phyloP scores from a whole-genome alignment of 495 filamentous ascomycete species.

The Pseudomonodictys pantanalensis region DNA sequence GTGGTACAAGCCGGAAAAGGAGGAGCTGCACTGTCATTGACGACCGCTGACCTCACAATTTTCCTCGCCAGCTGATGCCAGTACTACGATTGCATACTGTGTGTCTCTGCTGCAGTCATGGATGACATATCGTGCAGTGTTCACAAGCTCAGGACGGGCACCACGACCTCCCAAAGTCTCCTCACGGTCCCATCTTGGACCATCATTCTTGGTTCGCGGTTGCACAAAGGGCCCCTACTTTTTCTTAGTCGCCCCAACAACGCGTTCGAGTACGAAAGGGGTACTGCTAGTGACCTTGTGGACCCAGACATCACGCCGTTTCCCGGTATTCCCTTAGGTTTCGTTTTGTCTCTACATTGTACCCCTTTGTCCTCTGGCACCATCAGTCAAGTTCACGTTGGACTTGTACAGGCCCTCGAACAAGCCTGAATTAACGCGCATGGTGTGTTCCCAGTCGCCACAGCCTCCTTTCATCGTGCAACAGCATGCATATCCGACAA shows the following conservation, averaged over 20 bases:
- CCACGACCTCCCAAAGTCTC: constrained; percentile 3
- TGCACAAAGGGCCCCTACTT: not conserved
- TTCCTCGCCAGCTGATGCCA: not conserved
- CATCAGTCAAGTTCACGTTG: constrained; percentile 3
- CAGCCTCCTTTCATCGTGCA: constrained; percentile 16
- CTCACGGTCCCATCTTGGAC: not conserved
- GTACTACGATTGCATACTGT: constrained; percentile 14
- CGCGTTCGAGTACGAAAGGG: not conserved
- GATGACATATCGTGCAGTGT: constrained; percentile 25
- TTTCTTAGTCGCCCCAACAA: not conserved
- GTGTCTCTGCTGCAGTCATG: not conserved
- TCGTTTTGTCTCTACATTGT: constrained; percentile 7
- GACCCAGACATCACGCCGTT: not conserved
- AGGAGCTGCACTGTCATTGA: not conserved
- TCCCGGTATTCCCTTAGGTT: not conserved
- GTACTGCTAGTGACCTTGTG: not conserved
- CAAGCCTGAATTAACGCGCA: constrained; percentile 27
- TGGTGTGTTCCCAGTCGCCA: constrained; percentile 24
- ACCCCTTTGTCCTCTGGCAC: not conserved
- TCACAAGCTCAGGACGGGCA: constrained; percentile 1
- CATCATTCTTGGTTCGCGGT: constrained; percentile 3
- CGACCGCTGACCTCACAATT: not conserved
- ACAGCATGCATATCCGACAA: constrained; percentile 25
- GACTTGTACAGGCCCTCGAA: constrained; percentile 2
- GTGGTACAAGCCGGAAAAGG: not conserved